Evolutionary conservation across 2,329 filamentous ascomycete genomes (phyloP).

Genomic region (Trichophyton equinum): DNA sequence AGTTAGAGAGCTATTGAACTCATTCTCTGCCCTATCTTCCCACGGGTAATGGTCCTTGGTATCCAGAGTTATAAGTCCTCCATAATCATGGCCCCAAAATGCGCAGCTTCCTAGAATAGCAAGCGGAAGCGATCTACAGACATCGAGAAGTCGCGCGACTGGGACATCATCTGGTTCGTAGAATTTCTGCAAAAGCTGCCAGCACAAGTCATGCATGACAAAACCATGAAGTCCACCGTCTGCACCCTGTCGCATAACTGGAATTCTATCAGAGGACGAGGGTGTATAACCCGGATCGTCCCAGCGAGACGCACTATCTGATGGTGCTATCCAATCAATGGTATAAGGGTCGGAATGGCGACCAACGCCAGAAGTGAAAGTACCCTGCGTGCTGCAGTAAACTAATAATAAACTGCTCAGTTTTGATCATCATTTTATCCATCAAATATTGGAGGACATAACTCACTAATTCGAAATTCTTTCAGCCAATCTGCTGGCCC

Average conservation of each 20-base stretch:
- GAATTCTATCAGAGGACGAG: neutral
- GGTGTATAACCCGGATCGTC: neutral
- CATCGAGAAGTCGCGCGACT: neutral
- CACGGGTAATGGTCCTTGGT: neutral
- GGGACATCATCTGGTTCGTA: neutral
- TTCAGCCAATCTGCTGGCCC: too few species aligned
- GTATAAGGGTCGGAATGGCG: neutral
- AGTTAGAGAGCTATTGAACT: neutral
- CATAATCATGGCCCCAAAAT: neutral
- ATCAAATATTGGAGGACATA: too few species aligned
- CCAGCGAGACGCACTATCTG: neutral
- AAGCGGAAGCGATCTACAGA: neutral
- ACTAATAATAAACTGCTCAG: neutral
- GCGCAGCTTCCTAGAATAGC: neutral
- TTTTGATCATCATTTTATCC: too few species aligned
- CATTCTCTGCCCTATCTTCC: neutral
- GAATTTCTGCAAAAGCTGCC: neutral
- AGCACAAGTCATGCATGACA: neutral
- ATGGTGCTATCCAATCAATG: neutral
- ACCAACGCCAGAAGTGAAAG: neutral
- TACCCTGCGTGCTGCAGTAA: neutral
- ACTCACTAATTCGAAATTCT: too few species aligned
- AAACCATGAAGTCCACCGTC: neutral
- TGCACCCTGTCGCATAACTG: neutral
- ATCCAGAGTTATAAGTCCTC: neutral